Conservation (phyloP, 306 rosid species). For the Vigna trinervia region DNA sequence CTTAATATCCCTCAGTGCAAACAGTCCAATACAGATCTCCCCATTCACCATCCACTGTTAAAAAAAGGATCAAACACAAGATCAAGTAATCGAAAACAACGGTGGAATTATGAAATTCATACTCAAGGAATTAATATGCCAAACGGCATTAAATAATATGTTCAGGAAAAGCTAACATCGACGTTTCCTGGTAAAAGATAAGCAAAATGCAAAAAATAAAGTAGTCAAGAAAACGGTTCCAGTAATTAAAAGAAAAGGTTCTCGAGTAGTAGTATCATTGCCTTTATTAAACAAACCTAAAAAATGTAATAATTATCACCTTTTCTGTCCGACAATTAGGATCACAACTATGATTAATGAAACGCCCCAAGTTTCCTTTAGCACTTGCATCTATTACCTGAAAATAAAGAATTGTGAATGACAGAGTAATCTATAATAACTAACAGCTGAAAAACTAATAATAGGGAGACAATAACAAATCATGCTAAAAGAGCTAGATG, state of each 20-base stretch:
- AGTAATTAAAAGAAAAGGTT: slow-evolving; percentile 1
- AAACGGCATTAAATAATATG: slow-evolving; percentile 21
- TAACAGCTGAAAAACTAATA: neutral
- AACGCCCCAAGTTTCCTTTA: slow-evolving; percentile 99
- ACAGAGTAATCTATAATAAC: slow-evolving; percentile 2
- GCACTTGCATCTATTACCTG: slow-evolving; percentile 99
- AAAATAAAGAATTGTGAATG: slow-evolving; percentile 46
- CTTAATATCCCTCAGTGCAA: slow-evolving; percentile 88
- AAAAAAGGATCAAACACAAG: slow-evolving; percentile 33
- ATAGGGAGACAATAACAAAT: slow-evolving; percentile 9
- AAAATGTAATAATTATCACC: slow-evolving; percentile 54
- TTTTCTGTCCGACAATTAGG: slow-evolving; percentile 98
- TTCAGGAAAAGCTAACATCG: slow-evolving; percentile 34
- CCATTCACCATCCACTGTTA: slow-evolving; percentile 99
- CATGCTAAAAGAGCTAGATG: slow-evolving; percentile 17
- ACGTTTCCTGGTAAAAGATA: slow-evolving; percentile 23
- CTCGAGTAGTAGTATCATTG: slow-evolving; percentile 18
- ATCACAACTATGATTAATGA: slow-evolving; percentile 97
- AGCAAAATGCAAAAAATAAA: slow-evolving; percentile 25
- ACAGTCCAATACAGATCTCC: slow-evolving; percentile 97
- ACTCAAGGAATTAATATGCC: slow-evolving; percentile 7
- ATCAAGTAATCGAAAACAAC: slow-evolving; percentile 36
- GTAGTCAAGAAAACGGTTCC: slow-evolving; percentile 26
- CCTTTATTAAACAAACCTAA: slow-evolving; percentile 1
- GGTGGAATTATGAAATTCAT: slow-evolving; percentile 34